Conservation (phyloP, 73 alveolate species). For the Stentor coeruleus region DNA sequence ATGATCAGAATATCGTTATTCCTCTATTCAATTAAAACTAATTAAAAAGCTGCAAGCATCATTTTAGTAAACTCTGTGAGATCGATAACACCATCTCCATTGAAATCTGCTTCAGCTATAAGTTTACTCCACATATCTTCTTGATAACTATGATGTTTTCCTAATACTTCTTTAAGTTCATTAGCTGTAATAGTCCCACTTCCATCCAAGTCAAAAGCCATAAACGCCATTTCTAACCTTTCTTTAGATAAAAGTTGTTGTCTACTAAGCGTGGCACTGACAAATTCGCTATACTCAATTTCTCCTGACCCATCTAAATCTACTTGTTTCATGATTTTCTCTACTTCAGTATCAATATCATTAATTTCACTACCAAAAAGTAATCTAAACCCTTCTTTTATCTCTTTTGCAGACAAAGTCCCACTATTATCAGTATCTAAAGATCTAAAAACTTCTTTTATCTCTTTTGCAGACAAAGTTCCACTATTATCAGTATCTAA, state of each 20-base stretch:
- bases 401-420: no score
- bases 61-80: neutral
- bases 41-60: constrained; percentile 28
- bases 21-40: neutral
- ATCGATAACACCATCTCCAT: neutral
- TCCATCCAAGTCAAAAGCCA: neutral
- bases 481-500: neutral
- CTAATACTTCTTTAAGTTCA: neutral
- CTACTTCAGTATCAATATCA: constrained; percentile 14
- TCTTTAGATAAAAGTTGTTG: neutral
- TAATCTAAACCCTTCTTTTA: neutral
- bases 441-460: no score
- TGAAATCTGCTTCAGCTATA: neutral
- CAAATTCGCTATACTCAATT: neutral
- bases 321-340: neutral
- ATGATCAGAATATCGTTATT: neutral
- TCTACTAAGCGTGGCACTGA: neutral
- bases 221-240: neutral
- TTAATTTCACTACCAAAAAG: neutral
- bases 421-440: no score
- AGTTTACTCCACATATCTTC: neutral
- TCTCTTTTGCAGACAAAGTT: neutral
- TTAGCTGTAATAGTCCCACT: neutral
- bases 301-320: neutral
- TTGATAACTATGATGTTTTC: neutral